phyloP scores from a whole-genome alignment of 192 early-diverging fungal species.

The Podila epicladia region DNA sequence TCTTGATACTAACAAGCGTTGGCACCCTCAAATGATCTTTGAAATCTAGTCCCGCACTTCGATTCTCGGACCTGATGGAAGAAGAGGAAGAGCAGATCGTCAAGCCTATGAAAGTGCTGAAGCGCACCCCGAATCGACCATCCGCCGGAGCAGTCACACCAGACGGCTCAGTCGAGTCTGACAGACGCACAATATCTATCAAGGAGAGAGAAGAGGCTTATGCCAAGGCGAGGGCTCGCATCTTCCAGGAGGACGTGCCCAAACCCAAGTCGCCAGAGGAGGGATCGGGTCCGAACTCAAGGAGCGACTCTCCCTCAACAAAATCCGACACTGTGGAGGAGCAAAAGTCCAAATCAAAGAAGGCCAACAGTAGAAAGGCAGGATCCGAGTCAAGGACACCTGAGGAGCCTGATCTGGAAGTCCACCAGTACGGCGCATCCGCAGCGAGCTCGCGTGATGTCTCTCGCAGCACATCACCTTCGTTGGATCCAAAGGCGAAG shows the following conservation, averaged over 20 bases:
- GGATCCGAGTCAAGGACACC: slow-evolving; percentile 11
- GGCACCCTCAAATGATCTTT: too few species aligned
- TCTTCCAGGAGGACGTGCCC: slow-evolving; percentile 66
- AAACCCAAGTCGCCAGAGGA: slow-evolving; percentile 33
- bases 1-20: too few species aligned
- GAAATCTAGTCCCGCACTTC: slow-evolving; percentile 44
- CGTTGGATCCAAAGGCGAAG: slow-evolving; percentile 8
- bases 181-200: slow-evolving; percentile 61
- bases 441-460: slow-evolving; percentile 36
- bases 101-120: slow-evolving; percentile 59
- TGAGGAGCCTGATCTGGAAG: slow-evolving; percentile 21
- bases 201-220: slow-evolving; percentile 76
- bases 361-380: slow-evolving; percentile 13
- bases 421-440: slow-evolving; percentile 11
- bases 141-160: slow-evolving; percentile 15
- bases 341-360: slow-evolving; percentile 1
- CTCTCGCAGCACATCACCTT: slow-evolving; percentile 38
- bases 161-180: slow-evolving; percentile 49
- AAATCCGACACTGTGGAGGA: slow-evolving; percentile 14
- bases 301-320: slow-evolving; percentile 21
- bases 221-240: slow-evolving; percentile 74
- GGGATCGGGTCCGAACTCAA: slow-evolving; percentile 4
- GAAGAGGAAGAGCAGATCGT: slow-evolving; percentile 53
- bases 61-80: slow-evolving; percentile 60
- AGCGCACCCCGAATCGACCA: slow-evolving; percentile 38